Evolutionary conservation across 2,329 filamentous ascomycete species (phyloP).

Genomic region (Knoxdaviesia proteae): DNA sequence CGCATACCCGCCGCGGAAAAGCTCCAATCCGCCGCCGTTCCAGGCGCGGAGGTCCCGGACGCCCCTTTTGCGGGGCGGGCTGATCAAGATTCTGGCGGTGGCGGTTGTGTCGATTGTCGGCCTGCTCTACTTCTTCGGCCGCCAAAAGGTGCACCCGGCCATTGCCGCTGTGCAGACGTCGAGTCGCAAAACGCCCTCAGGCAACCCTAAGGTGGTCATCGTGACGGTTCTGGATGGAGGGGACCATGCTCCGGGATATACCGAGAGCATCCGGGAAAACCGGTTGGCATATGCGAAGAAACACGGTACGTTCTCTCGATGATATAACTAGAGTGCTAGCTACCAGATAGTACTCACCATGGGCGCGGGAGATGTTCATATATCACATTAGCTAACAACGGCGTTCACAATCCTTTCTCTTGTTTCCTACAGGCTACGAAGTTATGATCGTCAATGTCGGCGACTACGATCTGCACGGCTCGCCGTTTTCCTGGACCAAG

Average conservation of each 20-base stretch:
- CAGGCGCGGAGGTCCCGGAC: constrained; percentile 34
- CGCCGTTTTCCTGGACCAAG: constrained; percentile 48
- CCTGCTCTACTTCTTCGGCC: constrained; percentile 35
- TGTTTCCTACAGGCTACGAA: constrained; percentile 44
- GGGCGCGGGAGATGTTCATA: too few relatives aligned
- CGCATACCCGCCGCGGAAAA: constrained; percentile 71
- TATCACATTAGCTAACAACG: too few relatives aligned
- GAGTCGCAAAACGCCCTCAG: constrained; percentile 21
- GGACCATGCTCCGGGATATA: constrained; percentile 33
- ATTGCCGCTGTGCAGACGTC: too few relatives aligned
- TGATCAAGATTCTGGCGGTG: constrained; percentile 37
- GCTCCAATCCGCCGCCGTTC: constrained; percentile 56
- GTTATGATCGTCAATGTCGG: constrained; percentile 61
- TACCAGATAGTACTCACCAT: too few relatives aligned
- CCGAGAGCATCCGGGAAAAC: constrained; percentile 60
- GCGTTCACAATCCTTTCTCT: too few relatives aligned
- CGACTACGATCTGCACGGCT: constrained; percentile 49
- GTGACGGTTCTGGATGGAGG: constrained; percentile 57
- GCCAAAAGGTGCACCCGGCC: too few relatives aligned
- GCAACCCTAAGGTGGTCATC: constrained; percentile 46
- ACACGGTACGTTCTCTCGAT: constrained; percentile 42
- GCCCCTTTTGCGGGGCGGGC: constrained; percentile 35
- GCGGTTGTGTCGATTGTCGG: constrained; percentile 31
- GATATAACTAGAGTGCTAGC: too few relatives aligned
- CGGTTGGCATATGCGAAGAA: constrained; percentile 63